phyloP scores from a whole-genome alignment of 345 rosid genomes.

The Pistacia atlantica region DNA sequence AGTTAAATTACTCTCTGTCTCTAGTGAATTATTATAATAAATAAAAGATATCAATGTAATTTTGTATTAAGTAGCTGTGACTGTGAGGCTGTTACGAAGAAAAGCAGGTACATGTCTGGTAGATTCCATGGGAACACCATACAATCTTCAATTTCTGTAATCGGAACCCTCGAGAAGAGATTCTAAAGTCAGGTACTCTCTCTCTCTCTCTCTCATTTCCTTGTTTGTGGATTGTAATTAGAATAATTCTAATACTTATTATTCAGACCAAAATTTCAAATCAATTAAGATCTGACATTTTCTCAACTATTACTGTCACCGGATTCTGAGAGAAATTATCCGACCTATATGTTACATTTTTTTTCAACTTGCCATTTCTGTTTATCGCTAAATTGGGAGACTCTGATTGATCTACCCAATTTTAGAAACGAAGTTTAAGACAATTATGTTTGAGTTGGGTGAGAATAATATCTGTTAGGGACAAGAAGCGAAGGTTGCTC shows the following conservation, averaged over 20 bases:
- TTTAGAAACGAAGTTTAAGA: too few species aligned
- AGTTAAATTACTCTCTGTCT: too few species aligned
- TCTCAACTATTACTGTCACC: background rate
- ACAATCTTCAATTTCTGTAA: background rate
- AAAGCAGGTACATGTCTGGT: background rate
- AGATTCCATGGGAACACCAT: background rate
- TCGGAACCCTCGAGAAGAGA: background rate
- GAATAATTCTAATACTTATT: background rate
- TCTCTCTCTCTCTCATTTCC: background rate
- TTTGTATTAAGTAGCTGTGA: background rate
- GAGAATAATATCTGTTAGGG: too few species aligned
- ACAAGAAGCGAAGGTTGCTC: too few species aligned
- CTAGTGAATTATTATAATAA: too few species aligned
- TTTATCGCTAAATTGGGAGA: too few species aligned
- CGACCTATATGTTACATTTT: background rate
- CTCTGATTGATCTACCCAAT: too few species aligned
- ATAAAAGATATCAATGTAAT: too few species aligned
- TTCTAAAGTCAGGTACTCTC: conserved; percentile 4
- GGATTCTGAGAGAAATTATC: background rate
- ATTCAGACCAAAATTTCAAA: background rate
- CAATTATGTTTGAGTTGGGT: too few species aligned
- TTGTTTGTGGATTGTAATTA: background rate
- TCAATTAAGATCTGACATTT: background rate
- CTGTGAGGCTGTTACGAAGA: background rate
- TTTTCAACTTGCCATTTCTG: background rate